Evolutionary conservation across 192 early-diverging fungal genomes (phyloP), one percentile per base, ranked within the genome.

Genomic region (Umbelopsis sp.): DNA sequence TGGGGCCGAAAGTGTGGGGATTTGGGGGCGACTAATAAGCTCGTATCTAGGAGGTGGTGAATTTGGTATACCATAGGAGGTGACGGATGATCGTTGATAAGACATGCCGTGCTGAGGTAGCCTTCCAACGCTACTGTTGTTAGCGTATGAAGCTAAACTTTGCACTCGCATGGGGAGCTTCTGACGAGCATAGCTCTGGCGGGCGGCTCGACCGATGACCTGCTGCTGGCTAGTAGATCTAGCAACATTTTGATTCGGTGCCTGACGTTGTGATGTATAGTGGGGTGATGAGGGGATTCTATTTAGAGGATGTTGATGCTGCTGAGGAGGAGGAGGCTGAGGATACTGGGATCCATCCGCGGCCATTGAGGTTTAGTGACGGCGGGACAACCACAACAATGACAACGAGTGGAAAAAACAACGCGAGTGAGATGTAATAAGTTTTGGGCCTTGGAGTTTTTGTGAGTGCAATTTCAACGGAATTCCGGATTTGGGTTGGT

Each of bases 91-190:
- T 35, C 55, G 25, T n/a, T 61, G 55, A 61, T 61, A 61, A 61
- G 55, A 35, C 55, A n/a, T 61, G 55, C 55, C 55, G 27, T 61
- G 55, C 13, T 61, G 55, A 16, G 55, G 55, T 61, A 61, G 27
- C 16, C 25, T 33, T 61, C 55, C 55, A 4, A 61, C 55, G 30
- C 55, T 61, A 35, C 27, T 35, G 30, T 61, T 61, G 5, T 61
- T 61, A 13, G 55, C 55, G 13, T 66, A 73, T 3, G 76, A 67
- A 33, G 66, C 66, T 16, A 78, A 44, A 37, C 76, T 78, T 25
- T 78, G 76, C 4, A 73, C 70, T 44, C 76, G 66, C 27, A 78
- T 50, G 25, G 76, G 76, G 4, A 78, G 51, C 13, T 70, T 67
- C 48, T 78, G 76, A 15, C 73, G 71, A 3, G 65, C 68, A 49